Conservation (phyloP, 768 basidiomycete species). For the Russula sp. region DNA sequence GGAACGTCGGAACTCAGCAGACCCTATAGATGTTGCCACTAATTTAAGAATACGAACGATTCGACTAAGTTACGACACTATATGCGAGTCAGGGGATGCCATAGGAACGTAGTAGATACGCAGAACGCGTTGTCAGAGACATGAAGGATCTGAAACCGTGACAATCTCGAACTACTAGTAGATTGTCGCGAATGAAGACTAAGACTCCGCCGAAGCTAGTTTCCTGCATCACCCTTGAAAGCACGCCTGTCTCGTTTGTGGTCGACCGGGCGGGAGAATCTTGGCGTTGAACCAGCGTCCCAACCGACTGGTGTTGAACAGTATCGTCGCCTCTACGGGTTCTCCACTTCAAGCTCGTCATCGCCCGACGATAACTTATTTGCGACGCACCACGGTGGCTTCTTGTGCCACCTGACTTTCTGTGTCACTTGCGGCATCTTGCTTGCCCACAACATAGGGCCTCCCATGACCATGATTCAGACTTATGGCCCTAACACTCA, state of each 20-base stretch:
- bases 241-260: background rate
- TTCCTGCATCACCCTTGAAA: slow-evolving; percentile 4
- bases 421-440: background rate
- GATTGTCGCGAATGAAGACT: too few species aligned
- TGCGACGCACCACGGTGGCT: background rate
- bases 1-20: too few species aligned
- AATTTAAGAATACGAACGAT: background rate
- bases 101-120: background rate
- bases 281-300: background rate
- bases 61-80: background rate
- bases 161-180: background rate
- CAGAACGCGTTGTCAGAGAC: background rate
- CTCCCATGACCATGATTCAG: background rate
- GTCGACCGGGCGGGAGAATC: background rate
- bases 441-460: too few species aligned
- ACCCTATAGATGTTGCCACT: background rate
- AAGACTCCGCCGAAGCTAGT: background rate
- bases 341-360: background rate
- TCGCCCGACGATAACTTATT: background rate
- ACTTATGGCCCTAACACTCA: background rate
- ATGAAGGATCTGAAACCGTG: too few species aligned
- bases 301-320: background rate
- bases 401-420: background rate
- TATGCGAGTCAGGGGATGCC: background rate
- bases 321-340: background rate